These are phyloP conservation scores for Saccharum officinarum DNA, from an alignment of 176 grass and related monocot genomes.

Conservation along the genomic window DNA sequence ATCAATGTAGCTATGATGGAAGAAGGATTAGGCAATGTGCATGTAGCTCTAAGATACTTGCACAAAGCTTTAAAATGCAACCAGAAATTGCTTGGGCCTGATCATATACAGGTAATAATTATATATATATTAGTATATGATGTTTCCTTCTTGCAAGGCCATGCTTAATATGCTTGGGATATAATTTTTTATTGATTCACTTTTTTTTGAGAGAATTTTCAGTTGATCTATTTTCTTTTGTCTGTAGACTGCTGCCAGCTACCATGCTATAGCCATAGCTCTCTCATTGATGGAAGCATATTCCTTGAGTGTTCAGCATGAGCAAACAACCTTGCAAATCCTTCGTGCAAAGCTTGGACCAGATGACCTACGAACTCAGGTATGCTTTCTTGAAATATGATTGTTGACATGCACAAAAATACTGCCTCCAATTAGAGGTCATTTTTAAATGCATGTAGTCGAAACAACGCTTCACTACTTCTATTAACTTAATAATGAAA, in stretches of 20 bases:
- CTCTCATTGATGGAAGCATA: constrained; percentile 99
- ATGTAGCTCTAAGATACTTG: constrained; percentile 98
- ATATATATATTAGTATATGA: background rate
- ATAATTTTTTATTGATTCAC: constrained; percentile 28
- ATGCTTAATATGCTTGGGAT: background rate
- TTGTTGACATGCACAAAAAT: constrained; percentile 17
- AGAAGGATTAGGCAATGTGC: constrained; percentile 98
- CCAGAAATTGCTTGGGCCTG: constrained; percentile 91
- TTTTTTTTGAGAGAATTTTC: constrained; percentile 14
- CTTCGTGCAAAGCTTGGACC: constrained; percentile 95
- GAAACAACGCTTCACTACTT: background rate
- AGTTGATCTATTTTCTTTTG: constrained; percentile 38
- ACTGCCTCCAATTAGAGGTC: background rate
- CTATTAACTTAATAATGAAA: constrained; percentile 15
- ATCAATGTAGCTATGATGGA: constrained; percentile 99
- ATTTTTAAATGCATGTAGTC: constrained; percentile 12
- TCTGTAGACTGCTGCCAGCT: constrained; percentile 93
- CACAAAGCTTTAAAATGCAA: constrained; percentile 99
- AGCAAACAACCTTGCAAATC: constrained; percentile 98
- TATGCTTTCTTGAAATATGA: constrained; percentile 32
- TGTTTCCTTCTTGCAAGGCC: background rate
- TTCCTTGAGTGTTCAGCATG: constrained; percentile 99
- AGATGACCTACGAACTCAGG: constrained; percentile 96
- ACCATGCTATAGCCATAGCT: constrained; percentile 99
- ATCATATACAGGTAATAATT: constrained; percentile 89